A percentile compares a stretch with the other conserved stretches of the same genome.
phyloP scores from a whole-genome alignment of 2,329 filamentous ascomycete genomes.

The Neobulgaria alba region DNA sequence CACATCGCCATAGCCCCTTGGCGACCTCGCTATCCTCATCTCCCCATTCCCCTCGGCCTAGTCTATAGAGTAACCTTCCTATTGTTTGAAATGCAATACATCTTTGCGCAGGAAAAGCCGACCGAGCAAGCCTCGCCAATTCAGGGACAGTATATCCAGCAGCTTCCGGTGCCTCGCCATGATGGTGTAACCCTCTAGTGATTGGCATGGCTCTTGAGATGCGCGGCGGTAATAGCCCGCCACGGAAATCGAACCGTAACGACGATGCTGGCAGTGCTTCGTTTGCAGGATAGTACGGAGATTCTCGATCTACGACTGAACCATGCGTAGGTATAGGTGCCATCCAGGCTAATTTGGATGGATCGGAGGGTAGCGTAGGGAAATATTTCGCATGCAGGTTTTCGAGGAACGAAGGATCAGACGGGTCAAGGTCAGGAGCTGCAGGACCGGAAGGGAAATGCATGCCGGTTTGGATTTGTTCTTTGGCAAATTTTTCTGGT shows the following conservation, averaged over 20 bases:
- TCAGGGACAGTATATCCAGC: slow-evolving; percentile 92
- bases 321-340: slow-evolving; percentile 58
- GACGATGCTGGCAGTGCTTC: slow-evolving; percentile 63
- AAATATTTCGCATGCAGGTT: slow-evolving; percentile 92
- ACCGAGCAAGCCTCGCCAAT: slow-evolving; percentile 70
- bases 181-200: slow-evolving; percentile 80
- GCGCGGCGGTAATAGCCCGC: slow-evolving; percentile 69
- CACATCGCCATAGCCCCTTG: slow-evolving; percentile 72
- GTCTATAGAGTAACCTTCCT: slow-evolving; percentile 72
- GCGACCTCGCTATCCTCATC: slow-evolving; percentile 59
- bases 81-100: slow-evolving; percentile 90
- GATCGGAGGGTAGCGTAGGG: slow-evolving; percentile 76
- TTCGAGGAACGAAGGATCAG: slow-evolving; percentile 72
- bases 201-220: slow-evolving; percentile 66
- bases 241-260: slow-evolving; percentile 83
- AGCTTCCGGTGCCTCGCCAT: slow-evolving; percentile 83
- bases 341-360: slow-evolving; percentile 85
- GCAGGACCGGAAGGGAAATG: slow-evolving; percentile 36
- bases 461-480: slow-evolving; percentile 32
- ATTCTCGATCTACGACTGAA: slow-evolving; percentile 57
- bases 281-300: slow-evolving; percentile 74
- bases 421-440: slow-evolving; percentile 70
- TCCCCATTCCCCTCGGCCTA: slow-evolving; percentile 67
- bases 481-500: slow-evolving; percentile 41
- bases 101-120: slow-evolving; percentile 74